A percentile compares a stretch with the other conserved stretches of the same genome.
Evolutionary conservation across 2,329 filamentous ascomycete genomes (phyloP).

Genomic region (Cytospora schulzeri): DNA sequence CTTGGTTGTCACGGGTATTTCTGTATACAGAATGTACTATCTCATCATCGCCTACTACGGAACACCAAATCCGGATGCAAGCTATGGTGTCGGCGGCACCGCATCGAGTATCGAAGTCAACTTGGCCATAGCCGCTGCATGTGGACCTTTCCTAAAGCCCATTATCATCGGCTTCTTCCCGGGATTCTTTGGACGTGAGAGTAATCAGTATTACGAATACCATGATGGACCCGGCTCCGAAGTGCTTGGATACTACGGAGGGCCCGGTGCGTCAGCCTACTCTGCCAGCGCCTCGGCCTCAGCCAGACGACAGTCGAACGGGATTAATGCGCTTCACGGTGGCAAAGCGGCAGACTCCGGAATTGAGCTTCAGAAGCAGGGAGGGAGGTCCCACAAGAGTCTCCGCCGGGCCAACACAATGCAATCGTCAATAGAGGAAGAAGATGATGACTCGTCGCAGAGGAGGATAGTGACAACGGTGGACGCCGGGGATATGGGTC

Average conservation of each 20-base stretch:
- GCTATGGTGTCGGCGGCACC: constrained; percentile 33
- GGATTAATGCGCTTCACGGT: neutral
- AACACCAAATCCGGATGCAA: constrained; percentile 29
- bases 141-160: constrained; percentile 27
- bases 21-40: constrained; percentile 8
- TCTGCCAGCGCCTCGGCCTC: neutral
- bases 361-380: constrained; percentile 6
- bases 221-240: neutral
- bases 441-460: constrained; percentile 13
- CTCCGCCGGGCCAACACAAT: neutral
- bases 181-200: neutral
- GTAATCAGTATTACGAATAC: constrained; percentile 1
- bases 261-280: neutral
- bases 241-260: neutral
- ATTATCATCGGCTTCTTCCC: neutral
- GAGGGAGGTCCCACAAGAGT: neutral
- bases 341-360: neutral
- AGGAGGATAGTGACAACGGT: constrained; percentile 11
- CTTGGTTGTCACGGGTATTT: constrained; percentile 11
- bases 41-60: constrained; percentile 6
- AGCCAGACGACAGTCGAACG: neutral
- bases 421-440: neutral
- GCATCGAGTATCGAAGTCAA: constrained; percentile 35
- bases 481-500: neutral
- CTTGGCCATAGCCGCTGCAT: constrained; percentile 35